Base-by-base conservation (phyloP, 768 basidiomycete species). In the Boletus tomentosulus region DNA sequence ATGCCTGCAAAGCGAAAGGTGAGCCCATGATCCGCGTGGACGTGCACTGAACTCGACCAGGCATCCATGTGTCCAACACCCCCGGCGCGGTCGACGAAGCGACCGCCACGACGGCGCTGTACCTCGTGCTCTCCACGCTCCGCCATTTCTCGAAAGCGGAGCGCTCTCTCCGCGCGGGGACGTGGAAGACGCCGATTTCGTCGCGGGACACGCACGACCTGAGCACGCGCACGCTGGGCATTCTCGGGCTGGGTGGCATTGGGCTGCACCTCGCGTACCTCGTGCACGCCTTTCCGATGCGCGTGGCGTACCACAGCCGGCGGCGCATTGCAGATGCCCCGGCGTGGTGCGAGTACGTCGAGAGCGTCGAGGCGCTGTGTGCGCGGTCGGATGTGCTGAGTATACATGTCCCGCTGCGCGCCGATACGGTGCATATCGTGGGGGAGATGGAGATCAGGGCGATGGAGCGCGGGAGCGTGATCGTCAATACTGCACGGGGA, bases 401-500 rank as follows among this genome's bases (percentile, higher is more conserved):
- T 57, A 75, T 98, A 19, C 89, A 93, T 68, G 82, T 94, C 11
- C 95, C 95, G 1, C 73, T 96, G 41, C 80, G 84, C 50, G 66
- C 75, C 15, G 84, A 92, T 24, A 98, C 92, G 10, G 78, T 83
- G 38, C 82, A 84, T 2, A 68, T 87, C 12, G 85, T 94, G 1
- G 84, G 84, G 13, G 87, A 89, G 68, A 80, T 78, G 59, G 82
- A 83, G 78, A 92, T 96, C 54, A 74, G 86, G 50, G 75, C 78
- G 59, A 75, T 96, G 75, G 92, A 88, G 73, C 82, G 79, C 42
- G 89, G 89, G 6, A 78, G 83, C 3, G 78, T 92, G 46, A 79
- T 95, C 63, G 81, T 94, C 56, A 94, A 94, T 69, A 94, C 91
- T 3, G 91, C 92, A 19, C 75, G 94, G n/a, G 94, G 94, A 10